A percentile compares a stretch with the other conserved stretches of the same genome.
Evolutionary conservation across 495 filamentous ascomycete species (phyloP).

Genomic region (Aspergillus egyptiacus): DNA sequence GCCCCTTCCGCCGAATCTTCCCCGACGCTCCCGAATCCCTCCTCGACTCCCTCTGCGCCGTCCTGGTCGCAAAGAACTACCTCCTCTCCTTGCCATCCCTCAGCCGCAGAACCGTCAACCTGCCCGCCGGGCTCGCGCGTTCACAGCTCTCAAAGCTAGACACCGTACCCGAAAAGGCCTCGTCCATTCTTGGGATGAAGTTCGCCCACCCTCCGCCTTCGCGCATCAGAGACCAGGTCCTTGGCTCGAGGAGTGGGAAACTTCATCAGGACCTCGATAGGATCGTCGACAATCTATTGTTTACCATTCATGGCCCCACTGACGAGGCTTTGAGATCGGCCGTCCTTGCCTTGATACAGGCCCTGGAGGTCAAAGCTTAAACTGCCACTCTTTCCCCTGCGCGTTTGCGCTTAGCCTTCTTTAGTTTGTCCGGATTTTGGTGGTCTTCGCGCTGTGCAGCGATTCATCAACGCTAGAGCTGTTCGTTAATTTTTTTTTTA

Average conservation of each 20-base stretch:
- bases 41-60: conserved; percentile 58
- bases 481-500: neutral
- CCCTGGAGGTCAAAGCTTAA: conserved; percentile 35
- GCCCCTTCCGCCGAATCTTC: conserved; percentile 54
- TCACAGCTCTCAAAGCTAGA: conserved; percentile 26
- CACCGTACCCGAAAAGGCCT: conserved; percentile 34
- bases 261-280: conserved; percentile 34
- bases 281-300: conserved; percentile 39
- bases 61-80: conserved; percentile 58
- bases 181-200: conserved; percentile 32
- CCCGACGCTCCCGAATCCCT: conserved; percentile 48
- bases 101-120: conserved; percentile 22
- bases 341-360: conserved; percentile 38
- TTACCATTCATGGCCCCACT: conserved; percentile 33
- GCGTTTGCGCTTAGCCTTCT: neutral
- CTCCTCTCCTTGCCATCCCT: conserved; percentile 35
- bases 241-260: conserved; percentile 28
- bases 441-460: neutral
- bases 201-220: conserved; percentile 24
- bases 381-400: conserved; percentile 8
- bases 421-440: neutral
- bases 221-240: conserved; percentile 28
- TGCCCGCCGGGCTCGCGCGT: conserved; percentile 17
- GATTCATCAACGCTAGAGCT: no score
- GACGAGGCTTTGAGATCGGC: conserved; percentile 37